Evolutionary conservation across 306 rosid genomes (phyloP), one percentile per base, ranked within the genome.

Genomic region (Crotalaria pallida): DNA sequence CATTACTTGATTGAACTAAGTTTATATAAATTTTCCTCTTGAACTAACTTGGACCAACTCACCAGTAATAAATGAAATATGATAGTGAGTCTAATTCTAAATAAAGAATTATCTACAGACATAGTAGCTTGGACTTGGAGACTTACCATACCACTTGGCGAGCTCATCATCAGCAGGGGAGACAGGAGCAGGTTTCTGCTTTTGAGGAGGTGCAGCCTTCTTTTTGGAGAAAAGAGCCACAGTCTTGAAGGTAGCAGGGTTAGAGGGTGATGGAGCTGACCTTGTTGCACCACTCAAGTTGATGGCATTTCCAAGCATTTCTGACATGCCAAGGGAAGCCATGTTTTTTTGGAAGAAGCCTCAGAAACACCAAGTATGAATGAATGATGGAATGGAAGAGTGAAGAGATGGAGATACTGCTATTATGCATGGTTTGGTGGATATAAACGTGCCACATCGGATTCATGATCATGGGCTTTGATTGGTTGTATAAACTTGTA

Each of bases 101-200:
- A 38, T 38, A 38, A 38, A 38, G 10, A 36, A 0, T 9, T 36
- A 36, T 9, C 11, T 38, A 6, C 38, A 15, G 4, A 8, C n/a
- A 71, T 1, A n/a, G n/a, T n/a, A n/a, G n/a, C n/a, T n/a, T n/a
- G n/a, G 1, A 24, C 6, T 24, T 45, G 47, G 1, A 5, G 11
- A 87, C 99, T 78, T 76, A 95, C 99, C 99, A 65, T 95, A 95
- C 99, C 99, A 95, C 96, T 95, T 95, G 92, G 99, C 87, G 67
- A 95, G 99, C 67, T 95, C 99, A 0, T 91, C 99, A 44, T 76
- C 66, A 4, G 58, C 72, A 1, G 96, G 84, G 31, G 96, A 26
- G 16, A 60, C 89, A 0, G 83, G 78, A 13, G 64, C 77, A 7
- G 83, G 65, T 86, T 89, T 89, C 2, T 87, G 17, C 81, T 95